Base-by-base conservation (phyloP, 225 moss, liverwort and hornwort species). In the Takakia lepidozioides region DNA sequence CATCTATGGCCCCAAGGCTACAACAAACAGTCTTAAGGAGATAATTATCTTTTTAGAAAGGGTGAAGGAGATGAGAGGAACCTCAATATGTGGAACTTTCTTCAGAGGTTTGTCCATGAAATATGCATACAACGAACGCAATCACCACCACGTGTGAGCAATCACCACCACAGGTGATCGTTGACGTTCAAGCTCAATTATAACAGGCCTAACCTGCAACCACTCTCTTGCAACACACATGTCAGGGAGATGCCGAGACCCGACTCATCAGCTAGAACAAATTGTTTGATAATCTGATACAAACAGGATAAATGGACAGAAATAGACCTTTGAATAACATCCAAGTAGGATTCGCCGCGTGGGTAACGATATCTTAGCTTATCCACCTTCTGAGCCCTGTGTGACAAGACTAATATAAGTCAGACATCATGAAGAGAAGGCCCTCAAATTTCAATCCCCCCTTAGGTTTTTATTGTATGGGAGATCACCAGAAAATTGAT, bases 121-220 rank as follows among this genome's bases (percentile, higher is more conserved):
- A 63, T 98, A 91, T 0, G 84, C 90, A 63, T 98, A 91, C 35
- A 98, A 76, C 38, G 95, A 87, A 47, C 91, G 90, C 65, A 98
- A 57, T 58, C n/a, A 98, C 41, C 52, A 90, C 91, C 95, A 90
- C 74, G 13, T n/a, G n/a, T 98, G 95, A 39, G 95, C 95, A 45
- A 98, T 85, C 62, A 98, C 87, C 19, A 98, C 91, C 56, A 98
- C 95, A 21, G 95, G 87, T 16, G 95, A 90, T 6, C 90, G 87
- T 54, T 98, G 95, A 55, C 95, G 82, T 71, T 98, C 95, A 46
- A 98, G 80, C 71, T 98, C 95, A 65, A 98, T 83, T 59, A 98
- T 90, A 41, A 91, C 95, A 54, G 90, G 91, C 65, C 95, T 63
- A 91, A 76, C 65, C 93, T 95, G 82, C 49, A 62, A 14, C 54